Evolutionary conservation across 1,284 basidiomycete genomes (phyloP).

Genomic region (Malassezia pachydermatis): DNA sequence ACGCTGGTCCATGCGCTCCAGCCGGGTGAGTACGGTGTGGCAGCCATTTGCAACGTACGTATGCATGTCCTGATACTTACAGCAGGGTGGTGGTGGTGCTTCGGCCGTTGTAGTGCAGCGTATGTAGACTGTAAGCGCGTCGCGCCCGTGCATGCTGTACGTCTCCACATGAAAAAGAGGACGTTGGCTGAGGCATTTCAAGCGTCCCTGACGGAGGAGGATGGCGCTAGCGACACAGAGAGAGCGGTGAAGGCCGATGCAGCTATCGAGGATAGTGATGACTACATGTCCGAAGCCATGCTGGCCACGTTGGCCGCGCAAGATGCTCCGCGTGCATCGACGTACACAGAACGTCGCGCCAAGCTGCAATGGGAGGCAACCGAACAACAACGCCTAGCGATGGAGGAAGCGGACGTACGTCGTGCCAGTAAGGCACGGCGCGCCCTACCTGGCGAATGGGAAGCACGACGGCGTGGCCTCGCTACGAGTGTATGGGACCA

Average conservation of each 20-base stretch:
- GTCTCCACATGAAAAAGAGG: slow-evolving; percentile 4
- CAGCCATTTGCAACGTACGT: slow-evolving; percentile 86
- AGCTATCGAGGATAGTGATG: not conserved
- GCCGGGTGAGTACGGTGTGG: slow-evolving; percentile 90
- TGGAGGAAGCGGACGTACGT: slow-evolving; percentile 5
- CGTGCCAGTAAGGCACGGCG: slow-evolving; percentile 4
- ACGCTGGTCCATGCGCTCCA: slow-evolving; percentile 84
- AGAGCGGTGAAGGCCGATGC: not conserved
- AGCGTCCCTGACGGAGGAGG: slow-evolving; percentile 1
- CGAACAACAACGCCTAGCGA: slow-evolving; percentile 5
- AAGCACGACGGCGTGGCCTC: slow-evolving; percentile 7
- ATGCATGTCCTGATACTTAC: not conserved
- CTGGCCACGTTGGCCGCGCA: not conserved
- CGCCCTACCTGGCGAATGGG: slow-evolving; percentile 6
- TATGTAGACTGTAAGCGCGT: slow-evolving; percentile 4
- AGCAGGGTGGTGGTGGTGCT: slow-evolving; percentile 34
- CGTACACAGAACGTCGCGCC: slow-evolving; percentile 7
- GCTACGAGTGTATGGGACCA: not conserved
- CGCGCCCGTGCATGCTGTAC: too few relatives aligned
- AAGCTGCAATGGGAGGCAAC: not conserved
- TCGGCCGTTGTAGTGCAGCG: slow-evolving; percentile 38
- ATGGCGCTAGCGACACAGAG: not conserved
- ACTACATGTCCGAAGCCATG: slow-evolving; percentile 17
- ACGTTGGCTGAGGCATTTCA: slow-evolving; percentile 14
- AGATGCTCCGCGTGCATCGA: slow-evolving; percentile 6